Evolutionary conservation across 768 basidiomycete species (phyloP).

Genomic region (Amanita polypyramis): DNA sequence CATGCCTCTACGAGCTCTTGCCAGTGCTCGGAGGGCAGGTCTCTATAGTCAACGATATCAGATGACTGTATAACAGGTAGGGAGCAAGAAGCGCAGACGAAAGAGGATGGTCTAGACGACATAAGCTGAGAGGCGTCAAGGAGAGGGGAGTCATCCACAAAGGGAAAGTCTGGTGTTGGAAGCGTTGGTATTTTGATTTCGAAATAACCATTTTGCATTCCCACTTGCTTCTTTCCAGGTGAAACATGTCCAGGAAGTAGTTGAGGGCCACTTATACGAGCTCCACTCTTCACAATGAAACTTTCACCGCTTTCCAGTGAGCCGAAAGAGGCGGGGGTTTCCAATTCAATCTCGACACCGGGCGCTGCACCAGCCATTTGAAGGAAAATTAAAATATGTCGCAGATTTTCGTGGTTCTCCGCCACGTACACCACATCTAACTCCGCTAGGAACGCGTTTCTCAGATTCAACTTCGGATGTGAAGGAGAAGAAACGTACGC

Average conservation of each 20-base stretch:
- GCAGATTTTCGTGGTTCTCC: conserved; percentile 82
- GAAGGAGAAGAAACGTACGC: neutral
- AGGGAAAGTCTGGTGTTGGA: conserved; percentile 13
- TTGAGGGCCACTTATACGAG: conserved; percentile 46
- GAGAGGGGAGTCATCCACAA: conserved; percentile 30
- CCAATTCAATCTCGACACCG: conserved; percentile 50
- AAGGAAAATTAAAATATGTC: conserved; percentile 69
- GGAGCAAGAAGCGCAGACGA: conserved; percentile 74
- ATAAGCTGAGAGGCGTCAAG: conserved; percentile 64
- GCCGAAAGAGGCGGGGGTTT: conserved; percentile 39
- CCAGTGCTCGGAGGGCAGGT: conserved; percentile 95
- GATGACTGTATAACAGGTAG: conserved; percentile 58
- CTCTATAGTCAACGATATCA: conserved; percentile 48
- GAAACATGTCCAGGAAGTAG: conserved; percentile 43
- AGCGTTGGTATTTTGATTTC: conserved; percentile 58
- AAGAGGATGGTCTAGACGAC: conserved; percentile 44
- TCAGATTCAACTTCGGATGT: neutral
- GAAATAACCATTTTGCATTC: conserved; percentile 45
- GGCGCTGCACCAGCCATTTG: conserved; percentile 39
- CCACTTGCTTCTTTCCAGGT: conserved; percentile 53
- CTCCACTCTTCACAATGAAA: conserved; percentile 52
- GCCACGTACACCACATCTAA: conserved; percentile 44
- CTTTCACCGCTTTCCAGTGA: conserved; percentile 36
- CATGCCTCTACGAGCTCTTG: conserved; percentile 94
- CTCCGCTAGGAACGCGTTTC: conserved; percentile 12